Evolutionary conservation across 148 eudicot genomes (phyloP), one percentile per base, ranked within the genome.

Genomic region (Vaccinium darrowii): DNA sequence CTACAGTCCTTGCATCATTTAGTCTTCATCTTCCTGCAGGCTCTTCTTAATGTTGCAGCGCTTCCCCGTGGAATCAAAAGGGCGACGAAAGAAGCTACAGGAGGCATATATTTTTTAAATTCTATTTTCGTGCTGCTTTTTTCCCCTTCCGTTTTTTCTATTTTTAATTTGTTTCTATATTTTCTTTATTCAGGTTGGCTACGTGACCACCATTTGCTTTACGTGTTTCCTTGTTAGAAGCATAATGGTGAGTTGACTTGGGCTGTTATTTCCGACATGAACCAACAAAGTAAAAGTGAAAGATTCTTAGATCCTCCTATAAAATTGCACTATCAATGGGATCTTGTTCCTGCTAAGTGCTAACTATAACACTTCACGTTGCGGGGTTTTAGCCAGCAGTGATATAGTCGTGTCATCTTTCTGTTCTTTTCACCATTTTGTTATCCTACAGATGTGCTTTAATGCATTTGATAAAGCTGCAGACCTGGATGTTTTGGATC

Each of bases 41-140:
- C 98, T 97, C 84, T 97, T 95, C 92, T 85, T 94, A 58, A 97
- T 97, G 98, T 89, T 97, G 87, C 91, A 94, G 87, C 91, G 99
- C 23, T 97, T 97, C 85, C 99, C 99, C 43, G 98, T 97, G 72
- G 99, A 94, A 89, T 97, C 99, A 47, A 95, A 91, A 88, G 99
- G 98, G 82, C 89, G 99, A 27, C 98, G 94, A 80, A 95, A 95
- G 90, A 97, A 97, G 93, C 91, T 97, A 36, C 98, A 95, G 90
- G 99, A 97, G 94, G 99, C 95, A 86, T 72, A 78, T 81, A 54
- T 25, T 81, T 43, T 84, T 12, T 49, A 1, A 49, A 18, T 47
- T 27, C 5, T 74, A 27, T 65, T 1, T 84, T 73, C 16, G 11
- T 36, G 33, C 36, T 63, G 33, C 14, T 54, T 39, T 69, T 76